These are phyloP conservation scores for Fusarium sp. DNA, from an alignment of 2,329 filamentous ascomycete genomes.

Conservation along the genomic window DNA sequence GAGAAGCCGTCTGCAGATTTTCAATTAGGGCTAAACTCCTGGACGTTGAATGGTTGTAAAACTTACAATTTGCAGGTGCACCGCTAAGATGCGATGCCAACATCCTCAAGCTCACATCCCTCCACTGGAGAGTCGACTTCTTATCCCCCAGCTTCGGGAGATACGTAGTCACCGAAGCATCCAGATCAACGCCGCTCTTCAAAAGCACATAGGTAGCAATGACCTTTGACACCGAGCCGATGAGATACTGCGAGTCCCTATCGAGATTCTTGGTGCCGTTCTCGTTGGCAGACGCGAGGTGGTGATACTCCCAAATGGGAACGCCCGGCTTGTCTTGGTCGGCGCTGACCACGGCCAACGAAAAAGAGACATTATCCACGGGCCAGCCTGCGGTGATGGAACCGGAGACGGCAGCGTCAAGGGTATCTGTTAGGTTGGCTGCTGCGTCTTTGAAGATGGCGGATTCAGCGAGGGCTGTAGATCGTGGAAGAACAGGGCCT, in stretches of 20 bases:
- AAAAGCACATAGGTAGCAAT: constrained; percentile 53
- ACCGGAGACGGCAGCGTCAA: constrained; percentile 48
- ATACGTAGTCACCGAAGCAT: constrained; percentile 49
- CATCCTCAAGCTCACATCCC: constrained; percentile 51
- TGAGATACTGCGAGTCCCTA: constrained; percentile 54
- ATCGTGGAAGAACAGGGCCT: constrained; percentile 48
- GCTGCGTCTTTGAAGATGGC: constrained; percentile 45
- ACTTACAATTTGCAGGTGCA: constrained; percentile 51
- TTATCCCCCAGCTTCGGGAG: constrained; percentile 47
- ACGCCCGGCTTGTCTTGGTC: constrained; percentile 41
- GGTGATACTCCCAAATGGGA: constrained; percentile 57
- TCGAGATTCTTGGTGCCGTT: constrained; percentile 49
- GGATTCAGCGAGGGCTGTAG: constrained; percentile 40
- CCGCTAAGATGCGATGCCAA: constrained; percentile 53
- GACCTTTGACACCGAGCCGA: constrained; percentile 55
- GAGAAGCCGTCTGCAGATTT: constrained; percentile 44
- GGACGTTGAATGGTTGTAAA: fast-evolving
- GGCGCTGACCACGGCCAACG: constrained; percentile 49
- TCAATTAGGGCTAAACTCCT: neutral
- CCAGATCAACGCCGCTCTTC: constrained; percentile 49
- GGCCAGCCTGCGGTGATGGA: constrained; percentile 51
- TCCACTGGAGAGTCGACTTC: constrained; percentile 48
- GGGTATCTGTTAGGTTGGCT: constrained; percentile 40
- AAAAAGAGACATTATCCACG: constrained; percentile 53
- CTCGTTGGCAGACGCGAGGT: constrained; percentile 49